Conservation (phyloP, 2,329 filamentous ascomycete species). For the Sordariomycetes sp. region DNA sequence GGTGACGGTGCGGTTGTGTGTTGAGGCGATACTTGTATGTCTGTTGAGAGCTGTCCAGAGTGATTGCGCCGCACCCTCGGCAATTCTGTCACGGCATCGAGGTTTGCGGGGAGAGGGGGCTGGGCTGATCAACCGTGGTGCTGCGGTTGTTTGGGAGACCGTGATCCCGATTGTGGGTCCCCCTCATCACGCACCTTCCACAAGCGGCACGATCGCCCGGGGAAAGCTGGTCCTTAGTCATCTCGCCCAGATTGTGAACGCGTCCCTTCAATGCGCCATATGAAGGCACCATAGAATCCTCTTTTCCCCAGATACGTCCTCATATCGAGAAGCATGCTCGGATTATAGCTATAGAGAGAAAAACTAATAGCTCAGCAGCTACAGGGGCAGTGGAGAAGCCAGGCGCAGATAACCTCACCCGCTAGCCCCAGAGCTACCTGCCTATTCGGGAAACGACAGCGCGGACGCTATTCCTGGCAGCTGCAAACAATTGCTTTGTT, state of each 20-base stretch:
- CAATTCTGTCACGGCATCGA: neutral
- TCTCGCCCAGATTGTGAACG: neutral
- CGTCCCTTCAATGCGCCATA: neutral
- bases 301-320: neutral
- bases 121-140: no score
- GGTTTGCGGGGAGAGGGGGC: no score
- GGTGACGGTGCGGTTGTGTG: no score
- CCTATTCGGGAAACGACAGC: neutral
- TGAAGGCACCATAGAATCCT: neutral
- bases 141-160: neutral
- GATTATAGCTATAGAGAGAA: neutral
- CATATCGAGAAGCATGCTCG: neutral
- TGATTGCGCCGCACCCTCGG: no score
- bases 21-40: no score
- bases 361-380: neutral
- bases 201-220: neutral
- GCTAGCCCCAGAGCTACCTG: neutral
- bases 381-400: neutral
- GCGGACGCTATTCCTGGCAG: neutral
- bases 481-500: neutral
- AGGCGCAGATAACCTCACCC: neutral
- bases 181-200: neutral
- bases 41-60: no score
- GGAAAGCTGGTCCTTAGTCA: neutral
- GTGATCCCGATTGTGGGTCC: neutral